phyloP scores from a whole-genome alignment of 2,329 filamentous ascomycete genomes.

The Sporothrix brunneoviolacea region DNA sequence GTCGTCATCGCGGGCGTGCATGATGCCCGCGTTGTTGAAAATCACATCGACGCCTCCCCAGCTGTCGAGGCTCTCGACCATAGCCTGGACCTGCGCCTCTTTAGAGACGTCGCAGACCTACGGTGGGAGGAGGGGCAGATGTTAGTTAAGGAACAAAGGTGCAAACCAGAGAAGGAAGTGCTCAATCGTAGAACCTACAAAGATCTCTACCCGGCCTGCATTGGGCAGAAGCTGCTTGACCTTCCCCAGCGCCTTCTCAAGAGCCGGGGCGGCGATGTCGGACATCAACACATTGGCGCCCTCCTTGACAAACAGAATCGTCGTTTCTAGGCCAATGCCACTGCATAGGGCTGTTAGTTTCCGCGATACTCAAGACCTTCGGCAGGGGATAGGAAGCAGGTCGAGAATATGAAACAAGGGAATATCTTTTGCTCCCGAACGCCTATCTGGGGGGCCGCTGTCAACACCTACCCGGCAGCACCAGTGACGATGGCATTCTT shows the following conservation, averaged over 20 bases:
- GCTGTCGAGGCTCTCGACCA: constrained; percentile 66
- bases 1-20: constrained; percentile 77
- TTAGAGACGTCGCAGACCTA: constrained; percentile 71
- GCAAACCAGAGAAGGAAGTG: not conserved
- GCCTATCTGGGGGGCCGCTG: not conserved
- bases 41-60: constrained; percentile 89
- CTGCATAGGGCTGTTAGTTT: constrained; percentile 35
- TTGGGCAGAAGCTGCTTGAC: constrained; percentile 64
- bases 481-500: constrained; percentile 72
- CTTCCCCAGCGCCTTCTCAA: constrained; percentile 70
- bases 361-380: too few species aligned
- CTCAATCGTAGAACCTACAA: constrained; percentile 27
- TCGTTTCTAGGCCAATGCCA: constrained; percentile 88
- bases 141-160: not conserved
- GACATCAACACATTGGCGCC: constrained; percentile 79
- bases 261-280: constrained; percentile 72
- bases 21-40: constrained; percentile 97
- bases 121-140: too few species aligned
- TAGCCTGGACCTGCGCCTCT: constrained; percentile 68
- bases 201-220: constrained; percentile 52
- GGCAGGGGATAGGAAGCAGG: too few species aligned
- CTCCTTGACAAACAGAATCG: constrained; percentile 82
- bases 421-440: not conserved
- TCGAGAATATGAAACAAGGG: too few species aligned
- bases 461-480: constrained; percentile 65